Evolutionary conservation across 225 moss, liverwort and hornwort genomes (phyloP).

Genomic region (Neckera pumila): DNA sequence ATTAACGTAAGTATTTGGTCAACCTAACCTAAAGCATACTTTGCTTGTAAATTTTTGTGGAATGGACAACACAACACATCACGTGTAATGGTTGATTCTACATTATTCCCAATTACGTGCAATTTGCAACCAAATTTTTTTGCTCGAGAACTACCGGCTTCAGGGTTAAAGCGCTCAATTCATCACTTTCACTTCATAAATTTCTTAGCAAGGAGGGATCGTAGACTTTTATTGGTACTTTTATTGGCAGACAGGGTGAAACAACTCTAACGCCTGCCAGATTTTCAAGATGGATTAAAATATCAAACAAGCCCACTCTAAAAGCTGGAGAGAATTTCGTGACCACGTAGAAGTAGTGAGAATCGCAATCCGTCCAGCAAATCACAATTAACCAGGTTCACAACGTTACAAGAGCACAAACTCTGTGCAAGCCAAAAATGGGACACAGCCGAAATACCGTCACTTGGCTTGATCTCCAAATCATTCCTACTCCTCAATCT

Average conservation of each 20-base stretch:
- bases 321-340: background rate
- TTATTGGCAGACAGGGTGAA: background rate
- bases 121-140: background rate
- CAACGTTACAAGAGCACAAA: background rate
- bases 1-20: background rate
- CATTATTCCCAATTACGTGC: background rate
- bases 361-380: background rate
- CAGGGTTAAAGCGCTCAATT: background rate
- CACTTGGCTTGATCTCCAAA: background rate
- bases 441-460: background rate
- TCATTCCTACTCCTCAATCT: background rate
- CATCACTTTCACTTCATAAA: background rate
- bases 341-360: background rate
- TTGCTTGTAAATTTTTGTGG: too few species aligned
- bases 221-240: background rate
- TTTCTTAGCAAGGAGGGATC: background rate
- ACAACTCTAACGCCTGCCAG: background rate
- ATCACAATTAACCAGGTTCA: background rate
- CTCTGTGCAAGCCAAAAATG: conserved; percentile 8
- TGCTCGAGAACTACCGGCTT: background rate
- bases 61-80: background rate
- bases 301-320: background rate
- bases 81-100: background rate
- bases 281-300: background rate
- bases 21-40: background rate